Percentiles rank a stretch among this genome's conserved stretches.
Conservation (phyloP, 2,329 filamentous ascomycete genomes). For the Drechslerella dactyloides region DNA sequence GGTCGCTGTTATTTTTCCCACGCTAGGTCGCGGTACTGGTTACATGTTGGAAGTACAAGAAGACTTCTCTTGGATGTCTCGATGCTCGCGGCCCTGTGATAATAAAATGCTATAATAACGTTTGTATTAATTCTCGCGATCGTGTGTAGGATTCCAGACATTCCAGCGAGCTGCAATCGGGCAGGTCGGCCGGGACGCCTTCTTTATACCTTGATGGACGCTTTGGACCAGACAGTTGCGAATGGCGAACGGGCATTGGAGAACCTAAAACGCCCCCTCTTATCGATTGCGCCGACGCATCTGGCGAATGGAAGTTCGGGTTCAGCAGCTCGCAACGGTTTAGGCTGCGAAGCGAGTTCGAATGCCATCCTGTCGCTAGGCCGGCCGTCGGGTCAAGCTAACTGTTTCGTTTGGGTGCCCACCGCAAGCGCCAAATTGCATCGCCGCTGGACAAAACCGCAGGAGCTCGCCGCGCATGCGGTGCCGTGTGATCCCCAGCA, state of each 20-base stretch:
- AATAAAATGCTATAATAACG: not conserved
- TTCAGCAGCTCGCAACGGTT: constrained; percentile 27
- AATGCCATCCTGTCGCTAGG: constrained; percentile 25
- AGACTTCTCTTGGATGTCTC: constrained; percentile 1
- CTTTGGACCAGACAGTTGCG: constrained; percentile 8
- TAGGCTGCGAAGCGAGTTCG: constrained; percentile 40
- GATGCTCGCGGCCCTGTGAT: constrained; percentile 3
- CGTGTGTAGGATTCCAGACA: constrained; percentile 23
- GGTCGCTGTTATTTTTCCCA: constrained; percentile 6
- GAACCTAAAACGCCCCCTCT: constrained; percentile 36
- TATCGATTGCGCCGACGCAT: constrained; percentile 42
- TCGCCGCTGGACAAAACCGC: constrained; percentile 43
- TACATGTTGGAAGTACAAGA: too few species aligned
- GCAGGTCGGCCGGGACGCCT: constrained; percentile 25
- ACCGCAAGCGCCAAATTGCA: constrained; percentile 32
- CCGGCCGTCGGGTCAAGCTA: constrained; percentile 29
- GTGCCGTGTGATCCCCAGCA: constrained; percentile 43
- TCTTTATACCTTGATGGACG: constrained; percentile 1
- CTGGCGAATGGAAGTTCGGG: constrained; percentile 35
- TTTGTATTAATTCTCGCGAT: constrained; percentile 18
- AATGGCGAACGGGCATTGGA: constrained; percentile 11
- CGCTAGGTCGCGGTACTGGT: not conserved
- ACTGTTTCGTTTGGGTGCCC: constrained; percentile 15
- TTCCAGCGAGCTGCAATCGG: constrained; percentile 46
- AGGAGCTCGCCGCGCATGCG: constrained; percentile 49